Conservation (phyloP, 2,329 filamentous ascomycete genomes). For the Biscogniauxia sp. region DNA sequence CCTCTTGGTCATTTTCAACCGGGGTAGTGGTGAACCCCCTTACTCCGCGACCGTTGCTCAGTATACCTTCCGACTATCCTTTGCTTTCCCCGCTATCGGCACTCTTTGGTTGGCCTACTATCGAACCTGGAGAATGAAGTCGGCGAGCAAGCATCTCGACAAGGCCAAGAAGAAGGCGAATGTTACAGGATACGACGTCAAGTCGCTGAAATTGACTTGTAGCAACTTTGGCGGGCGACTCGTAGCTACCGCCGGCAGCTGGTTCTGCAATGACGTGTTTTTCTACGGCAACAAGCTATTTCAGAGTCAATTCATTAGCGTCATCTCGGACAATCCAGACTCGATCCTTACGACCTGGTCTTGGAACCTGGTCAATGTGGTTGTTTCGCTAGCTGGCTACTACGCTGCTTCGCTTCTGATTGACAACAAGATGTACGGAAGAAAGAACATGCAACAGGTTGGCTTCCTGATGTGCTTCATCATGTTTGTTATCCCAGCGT, state of each 20-base stretch:
- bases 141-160: conserved; percentile 78
- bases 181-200: conserved; percentile 89
- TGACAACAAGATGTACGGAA: conserved; percentile 94
- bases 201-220: conserved; percentile 76
- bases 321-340: conserved; percentile 66
- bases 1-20: conserved; percentile 84
- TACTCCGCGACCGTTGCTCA: conserved; percentile 78
- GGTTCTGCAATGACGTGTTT: conserved; percentile 98
- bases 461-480: conserved; percentile 93
- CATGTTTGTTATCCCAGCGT: conserved; percentile 88
- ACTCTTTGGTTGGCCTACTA: conserved; percentile 96
- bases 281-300: conserved; percentile 99
- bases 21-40: conserved; percentile 69
- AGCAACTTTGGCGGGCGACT: conserved; percentile 83
- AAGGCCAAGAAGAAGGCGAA: conserved; percentile 80
- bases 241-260: conserved; percentile 80
- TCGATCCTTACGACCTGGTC: conserved; percentile 86
- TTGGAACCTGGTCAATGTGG: conserved; percentile 90
- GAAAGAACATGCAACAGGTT: conserved; percentile 93
- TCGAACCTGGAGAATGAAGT: conserved; percentile 91
- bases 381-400: conserved; percentile 82
- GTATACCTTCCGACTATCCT: conserved; percentile 89
- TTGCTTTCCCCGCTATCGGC: conserved; percentile 85
- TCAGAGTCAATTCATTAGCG: conserved; percentile 82
- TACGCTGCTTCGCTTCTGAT: conserved; percentile 86